Evolutionary conservation across 257 asterid genomes (phyloP).

Genomic region (Paraleonurus japonicus): DNA sequence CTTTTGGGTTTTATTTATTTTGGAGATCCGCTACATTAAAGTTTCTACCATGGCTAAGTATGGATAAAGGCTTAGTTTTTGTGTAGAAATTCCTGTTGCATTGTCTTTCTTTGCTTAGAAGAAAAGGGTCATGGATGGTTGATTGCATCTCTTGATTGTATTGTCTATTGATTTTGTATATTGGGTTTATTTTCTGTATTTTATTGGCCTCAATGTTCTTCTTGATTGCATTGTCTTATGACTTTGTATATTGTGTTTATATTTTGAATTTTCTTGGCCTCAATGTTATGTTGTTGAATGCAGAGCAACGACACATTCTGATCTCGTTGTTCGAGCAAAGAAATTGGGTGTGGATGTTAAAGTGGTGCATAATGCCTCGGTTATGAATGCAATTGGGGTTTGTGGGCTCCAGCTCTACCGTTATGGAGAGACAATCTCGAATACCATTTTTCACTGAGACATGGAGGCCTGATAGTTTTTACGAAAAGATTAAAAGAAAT

Average conservation of each 20-base stretch:
- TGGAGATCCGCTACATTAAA: not conserved
- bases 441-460: slow-evolving; percentile 89
- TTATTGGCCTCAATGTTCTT: no score
- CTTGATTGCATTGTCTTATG: not conserved
- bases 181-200: not conserved
- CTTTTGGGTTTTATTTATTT: not conserved
- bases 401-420: slow-evolving; percentile 93
- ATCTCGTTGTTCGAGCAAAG: slow-evolving; percentile 89
- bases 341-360: slow-evolving; percentile 71
- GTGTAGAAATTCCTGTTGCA: no score
- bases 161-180: not conserved
- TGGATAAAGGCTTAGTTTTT: not conserved
- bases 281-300: slow-evolving; percentile 9
- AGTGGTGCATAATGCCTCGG: slow-evolving; percentile 92
- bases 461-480: slow-evolving; percentile 97
- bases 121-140: not conserved
- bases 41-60: no score
- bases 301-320: slow-evolving; percentile 95
- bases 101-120: not conserved
- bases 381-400: slow-evolving; percentile 91
- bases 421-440: slow-evolving; percentile 86
- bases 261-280: not conserved
- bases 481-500: slow-evolving; percentile 69
- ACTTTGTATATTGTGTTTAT: not conserved
- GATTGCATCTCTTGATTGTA: slow-evolving; percentile 1